A percentile compares a stretch with the other conserved stretches of the same genome.
Conservation (phyloP, 2,329 filamentous ascomycete species). For the Karstenula rhodostoma region DNA sequence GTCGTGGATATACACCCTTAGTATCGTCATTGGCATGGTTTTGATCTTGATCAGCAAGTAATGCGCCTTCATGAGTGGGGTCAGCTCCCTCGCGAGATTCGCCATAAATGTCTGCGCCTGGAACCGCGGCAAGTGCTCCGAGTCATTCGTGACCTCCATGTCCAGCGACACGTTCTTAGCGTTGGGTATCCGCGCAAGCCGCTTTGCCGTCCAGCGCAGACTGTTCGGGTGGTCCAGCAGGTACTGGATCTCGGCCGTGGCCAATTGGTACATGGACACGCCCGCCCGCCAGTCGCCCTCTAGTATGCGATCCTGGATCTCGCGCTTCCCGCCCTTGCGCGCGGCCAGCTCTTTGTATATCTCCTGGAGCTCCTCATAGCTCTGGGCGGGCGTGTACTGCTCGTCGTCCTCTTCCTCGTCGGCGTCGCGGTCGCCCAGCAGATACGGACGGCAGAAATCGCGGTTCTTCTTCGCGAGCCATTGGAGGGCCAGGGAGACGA, state of each 20-base stretch:
- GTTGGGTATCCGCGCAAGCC: constrained; percentile 50
- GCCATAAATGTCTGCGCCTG: constrained; percentile 82
- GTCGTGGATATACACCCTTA: constrained; percentile 82
- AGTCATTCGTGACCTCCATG: constrained; percentile 51
- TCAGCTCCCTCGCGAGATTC: constrained; percentile 75
- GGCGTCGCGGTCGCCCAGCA: constrained; percentile 53
- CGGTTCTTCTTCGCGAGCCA: constrained; percentile 78
- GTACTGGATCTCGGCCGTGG: constrained; percentile 63
- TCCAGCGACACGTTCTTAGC: constrained; percentile 34
- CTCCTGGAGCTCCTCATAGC: constrained; percentile 71
- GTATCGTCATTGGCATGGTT: constrained; percentile 71
- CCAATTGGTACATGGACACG: constrained; percentile 63
- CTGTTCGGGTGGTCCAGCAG: constrained; percentile 62
- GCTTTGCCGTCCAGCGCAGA: constrained; percentile 63
- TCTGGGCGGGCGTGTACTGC: constrained; percentile 72
- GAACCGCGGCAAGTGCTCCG: constrained; percentile 68
- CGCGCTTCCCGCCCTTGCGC: constrained; percentile 61
- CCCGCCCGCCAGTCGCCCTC: constrained; percentile 66
- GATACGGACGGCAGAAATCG: constrained; percentile 66
- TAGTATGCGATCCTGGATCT: constrained; percentile 64
- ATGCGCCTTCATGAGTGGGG: constrained; percentile 83
- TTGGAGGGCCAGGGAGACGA: constrained; percentile 75
- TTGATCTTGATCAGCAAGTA: constrained; percentile 80
- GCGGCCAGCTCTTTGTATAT: constrained; percentile 48
- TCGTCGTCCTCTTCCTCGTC: constrained; percentile 68